phyloP scores from a whole-genome alignment of 2,329 filamentous ascomycete species.

The Pseudogymnoascus sp. region DNA sequence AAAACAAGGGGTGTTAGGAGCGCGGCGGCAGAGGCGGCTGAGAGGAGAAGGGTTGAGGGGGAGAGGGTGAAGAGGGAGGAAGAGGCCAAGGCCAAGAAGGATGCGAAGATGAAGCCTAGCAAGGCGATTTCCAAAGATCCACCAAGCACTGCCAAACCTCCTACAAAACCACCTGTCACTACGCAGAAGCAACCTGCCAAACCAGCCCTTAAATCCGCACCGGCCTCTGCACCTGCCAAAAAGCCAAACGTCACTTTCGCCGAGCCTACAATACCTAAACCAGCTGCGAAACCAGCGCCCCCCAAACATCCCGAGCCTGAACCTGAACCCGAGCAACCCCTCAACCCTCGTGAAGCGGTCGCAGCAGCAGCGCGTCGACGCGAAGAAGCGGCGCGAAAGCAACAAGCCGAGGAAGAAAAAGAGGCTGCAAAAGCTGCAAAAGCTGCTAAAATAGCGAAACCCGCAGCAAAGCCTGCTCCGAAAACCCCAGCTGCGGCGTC shows the following conservation, averaged over 20 bases:
- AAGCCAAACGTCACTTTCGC: neutral
- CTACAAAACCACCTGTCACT: neutral
- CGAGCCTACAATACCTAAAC: neutral
- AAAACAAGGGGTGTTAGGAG: neutral
- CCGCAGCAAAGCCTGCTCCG: neutral
- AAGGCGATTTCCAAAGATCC: neutral
- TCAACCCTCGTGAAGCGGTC: neutral
- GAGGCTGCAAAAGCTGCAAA: neutral
- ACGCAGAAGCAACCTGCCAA: neutral
- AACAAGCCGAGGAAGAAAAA: neutral
- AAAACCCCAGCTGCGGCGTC: neutral
- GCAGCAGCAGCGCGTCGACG: neutral
- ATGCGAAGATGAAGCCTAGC: neutral
- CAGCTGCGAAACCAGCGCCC: neutral
- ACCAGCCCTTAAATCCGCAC: neutral
- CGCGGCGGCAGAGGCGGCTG: neutral
- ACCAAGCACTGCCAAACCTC: neutral
- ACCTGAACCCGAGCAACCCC: neutral
- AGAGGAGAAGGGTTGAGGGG: neutral
- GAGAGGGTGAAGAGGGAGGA: neutral
- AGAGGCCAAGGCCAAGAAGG: neutral
- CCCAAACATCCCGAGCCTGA: neutral
- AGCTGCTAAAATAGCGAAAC: neutral
- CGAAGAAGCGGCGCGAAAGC: neutral
- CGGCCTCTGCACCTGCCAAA: neutral